These are phyloP conservation scores for Talaromyces marneffei DNA, from an alignment of 2,329 filamentous ascomycete species.

Conservation along the genomic window DNA sequence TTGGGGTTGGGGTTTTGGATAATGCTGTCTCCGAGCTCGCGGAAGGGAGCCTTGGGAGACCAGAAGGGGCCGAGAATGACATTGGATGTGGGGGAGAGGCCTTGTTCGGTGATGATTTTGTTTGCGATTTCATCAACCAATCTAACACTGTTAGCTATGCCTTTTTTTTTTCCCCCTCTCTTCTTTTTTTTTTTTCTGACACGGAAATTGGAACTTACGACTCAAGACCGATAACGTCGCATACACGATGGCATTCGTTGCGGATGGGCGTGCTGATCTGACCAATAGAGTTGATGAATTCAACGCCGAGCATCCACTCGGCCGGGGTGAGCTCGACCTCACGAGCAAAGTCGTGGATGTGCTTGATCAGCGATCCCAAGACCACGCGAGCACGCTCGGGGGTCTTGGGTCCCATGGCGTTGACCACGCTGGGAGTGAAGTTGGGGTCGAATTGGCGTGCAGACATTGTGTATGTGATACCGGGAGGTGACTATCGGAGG, in stretches of 20 bases:
- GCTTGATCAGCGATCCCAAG: constrained; percentile 58
- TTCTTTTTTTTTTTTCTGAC: neutral
- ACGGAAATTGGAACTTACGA: constrained; percentile 32
- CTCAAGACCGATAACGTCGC: constrained; percentile 68
- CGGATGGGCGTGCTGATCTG: constrained; percentile 62
- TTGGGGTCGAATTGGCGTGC: constrained; percentile 60
- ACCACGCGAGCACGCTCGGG: constrained; percentile 59
- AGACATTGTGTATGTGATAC: constrained; percentile 6
- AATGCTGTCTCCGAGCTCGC: constrained; percentile 59
- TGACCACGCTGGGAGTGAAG: constrained; percentile 68
- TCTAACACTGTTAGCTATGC: constrained; percentile 37
- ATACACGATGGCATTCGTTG: constrained; percentile 69
- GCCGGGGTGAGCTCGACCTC: constrained; percentile 71
- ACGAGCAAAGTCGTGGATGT: constrained; percentile 72
- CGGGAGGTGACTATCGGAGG: neutral
- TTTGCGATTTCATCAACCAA: constrained; percentile 78
- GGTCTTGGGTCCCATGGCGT: constrained; percentile 66
- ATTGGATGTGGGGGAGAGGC: constrained; percentile 63
- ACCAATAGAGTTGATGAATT: constrained; percentile 69
- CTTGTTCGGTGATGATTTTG: constrained; percentile 56
- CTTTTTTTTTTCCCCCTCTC: neutral
- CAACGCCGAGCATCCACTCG: constrained; percentile 70
- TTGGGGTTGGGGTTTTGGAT: constrained; percentile 55
- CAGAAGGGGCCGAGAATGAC: constrained; percentile 74
- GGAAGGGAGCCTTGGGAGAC: constrained; percentile 69